Base-by-base conservation (phyloP, 768 basidiomycete genomes). In the Hortiboletus campestris region DNA sequence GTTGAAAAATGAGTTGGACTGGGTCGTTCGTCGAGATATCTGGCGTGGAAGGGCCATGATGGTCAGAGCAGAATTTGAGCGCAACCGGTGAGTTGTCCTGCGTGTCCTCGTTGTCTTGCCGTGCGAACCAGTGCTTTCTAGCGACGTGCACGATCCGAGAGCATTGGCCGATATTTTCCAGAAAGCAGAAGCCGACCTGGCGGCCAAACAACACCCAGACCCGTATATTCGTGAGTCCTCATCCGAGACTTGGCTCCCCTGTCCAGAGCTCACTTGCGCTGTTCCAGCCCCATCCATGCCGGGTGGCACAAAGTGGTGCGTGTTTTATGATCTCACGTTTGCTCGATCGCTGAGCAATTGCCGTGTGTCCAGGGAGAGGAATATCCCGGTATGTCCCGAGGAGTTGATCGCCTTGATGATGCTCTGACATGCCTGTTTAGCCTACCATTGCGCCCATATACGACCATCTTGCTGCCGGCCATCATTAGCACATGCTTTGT, bases 261-360 rank as follows among this genome's bases (percentile, higher is more conserved):
- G 49, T 32, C 32, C 39, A 22, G 46, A 40, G 49, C 52, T 58
- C 38, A 56, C 36, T 43, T 10, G 19, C 47, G 41, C 20, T 46
- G 1, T 20, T 60, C 39, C 58, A 98, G 95, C 88, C 55, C 81
- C 94, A 45, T 66, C 81, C 39, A 89, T 85, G 70, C 92, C 93
- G 45, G 93, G 89, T 55, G 95, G 95, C 55, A 94, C 93, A n/a
- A 97, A 96, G 75, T 98, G 94, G 94, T 95, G 66, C 63, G 87
- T 82, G 16, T 51, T 31, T 40, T 19, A 20, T 56, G 8, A 9
- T 20, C 44, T 46, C 29, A 16, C 0, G 6, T n/a, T 11, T 19
- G 28, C 31, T 46, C 16, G 17, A 31, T 49, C 55, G 31, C 40
- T 60, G 17, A 61, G 16, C 19, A 9, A 20, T 10, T 2, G 7